Base-by-base conservation (phyloP, 176 grass and related monocot species). In the Zoysia pacifica region DNA sequence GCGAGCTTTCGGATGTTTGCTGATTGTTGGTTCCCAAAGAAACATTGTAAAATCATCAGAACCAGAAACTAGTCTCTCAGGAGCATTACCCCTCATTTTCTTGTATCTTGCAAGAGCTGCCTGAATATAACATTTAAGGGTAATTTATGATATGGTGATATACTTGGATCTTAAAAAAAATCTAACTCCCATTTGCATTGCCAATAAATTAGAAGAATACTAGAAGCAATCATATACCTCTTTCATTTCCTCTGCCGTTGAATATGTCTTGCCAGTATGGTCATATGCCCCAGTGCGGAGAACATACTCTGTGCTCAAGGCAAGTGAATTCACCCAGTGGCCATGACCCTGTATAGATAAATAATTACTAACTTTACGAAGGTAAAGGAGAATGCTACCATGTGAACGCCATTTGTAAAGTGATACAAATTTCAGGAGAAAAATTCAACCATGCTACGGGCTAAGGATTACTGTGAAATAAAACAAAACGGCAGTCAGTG, bases 11-110 rank as follows among this genome's bases (percentile, higher is more conserved):
- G 83, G 88, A 36, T 93, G 86, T 85, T 94, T 94, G 71, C 90
- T 89, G 20, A 72, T 55, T 37, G 90, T 87, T 76, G 92, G 92
- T 79, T 94, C 96, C 96, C 96, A 98, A 50, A 94, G 88, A 93
- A 94, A 91, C 96, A 98, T 94, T 0, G 92, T 98, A 59, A 94
- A 98, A 83, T 98, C 96, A 69, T 98, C 96, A 59, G 96, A 98
- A 83, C 96, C 92, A 77, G 96, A 98, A 81, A 98, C 92, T 58
- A 98, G 81, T 76, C 96, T 91, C 81, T 98, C 96, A 59, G 92
- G 92, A 47, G 90, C 90, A 83, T 87, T 94, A 18, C 92, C 88
- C 81, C 84, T 90, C 86, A 91, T 94, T 46, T 98, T 91, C 51
- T 91, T 89, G 68, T 98, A 98, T 93, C 92, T 94, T 4, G 67